Percentiles rank a stretch among this genome's conserved stretches.
Conservation (phyloP, 768 basidiomycete genomes). For the Leccinum incarnatum region DNA sequence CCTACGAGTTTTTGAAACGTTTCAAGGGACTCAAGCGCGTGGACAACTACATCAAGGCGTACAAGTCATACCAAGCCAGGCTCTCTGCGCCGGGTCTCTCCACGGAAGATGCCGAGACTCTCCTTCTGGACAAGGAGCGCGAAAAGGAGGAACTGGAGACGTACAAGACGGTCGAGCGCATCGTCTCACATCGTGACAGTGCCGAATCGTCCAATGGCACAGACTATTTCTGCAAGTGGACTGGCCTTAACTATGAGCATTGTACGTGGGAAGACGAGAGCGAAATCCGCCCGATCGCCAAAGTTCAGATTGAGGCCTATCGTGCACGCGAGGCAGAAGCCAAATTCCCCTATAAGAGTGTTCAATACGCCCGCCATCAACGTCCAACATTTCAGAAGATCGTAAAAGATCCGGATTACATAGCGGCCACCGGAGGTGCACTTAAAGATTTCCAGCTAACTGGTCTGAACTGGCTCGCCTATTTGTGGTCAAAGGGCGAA, state of each 20-base stretch:
- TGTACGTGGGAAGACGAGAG: constrained; percentile 92
- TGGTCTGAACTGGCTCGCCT: constrained; percentile 98
- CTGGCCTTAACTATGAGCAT: constrained; percentile 86
- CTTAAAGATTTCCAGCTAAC: constrained; percentile 98
- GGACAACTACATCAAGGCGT: constrained; percentile 97
- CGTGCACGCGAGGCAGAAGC: constrained; percentile 71
- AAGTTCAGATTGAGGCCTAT: constrained; percentile 77
- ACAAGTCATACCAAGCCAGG: constrained; percentile 69
- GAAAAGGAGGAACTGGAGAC: constrained; percentile 89
- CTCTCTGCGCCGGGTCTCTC: constrained; percentile 64
- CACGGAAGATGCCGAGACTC: constrained; percentile 85
- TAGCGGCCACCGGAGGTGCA: constrained; percentile 70
- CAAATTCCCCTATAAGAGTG: constrained; percentile 85
- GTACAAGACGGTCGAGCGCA: constrained; percentile 88
- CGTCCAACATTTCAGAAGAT: constrained; percentile 85
- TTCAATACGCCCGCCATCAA: constrained; percentile 56
- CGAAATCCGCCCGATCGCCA: constrained; percentile 76
- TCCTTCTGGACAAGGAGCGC: constrained; percentile 87
- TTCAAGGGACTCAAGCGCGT: constrained; percentile 96
- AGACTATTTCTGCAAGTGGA: constrained; percentile 98
- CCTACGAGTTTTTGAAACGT: constrained; percentile 91
- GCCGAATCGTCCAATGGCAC: constrained; percentile 46
- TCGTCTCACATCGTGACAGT: constrained; percentile 75
- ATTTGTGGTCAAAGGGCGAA: constrained; percentile 86
- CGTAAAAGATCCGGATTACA: constrained; percentile 83